These are phyloP conservation scores for Boletus reticulatus DNA, from an alignment of 768 basidiomycete species.

Conservation along the genomic window DNA sequence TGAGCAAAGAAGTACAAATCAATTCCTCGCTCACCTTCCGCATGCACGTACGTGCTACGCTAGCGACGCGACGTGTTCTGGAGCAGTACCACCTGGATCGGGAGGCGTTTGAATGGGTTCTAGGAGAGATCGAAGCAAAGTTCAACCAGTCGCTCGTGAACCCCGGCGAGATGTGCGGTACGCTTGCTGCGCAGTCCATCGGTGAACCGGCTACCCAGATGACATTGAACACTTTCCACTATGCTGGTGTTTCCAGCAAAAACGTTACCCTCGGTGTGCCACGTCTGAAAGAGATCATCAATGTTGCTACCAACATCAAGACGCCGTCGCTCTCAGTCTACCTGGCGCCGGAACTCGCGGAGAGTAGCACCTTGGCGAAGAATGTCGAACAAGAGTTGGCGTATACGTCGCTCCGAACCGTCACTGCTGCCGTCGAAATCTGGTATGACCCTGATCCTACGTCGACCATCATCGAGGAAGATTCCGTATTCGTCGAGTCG, in stretches of 20 bases:
- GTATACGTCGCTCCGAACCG: constrained; percentile 89
- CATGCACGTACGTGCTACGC: constrained; percentile 88
- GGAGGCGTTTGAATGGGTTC: constrained; percentile 97
- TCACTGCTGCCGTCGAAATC: constrained; percentile 94
- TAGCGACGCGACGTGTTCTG: constrained; percentile 83
- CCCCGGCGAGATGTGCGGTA: constrained; percentile 99
- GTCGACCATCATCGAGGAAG: constrained; percentile 94
- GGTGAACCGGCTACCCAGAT: constrained; percentile 99
- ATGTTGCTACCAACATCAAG: constrained; percentile 98
- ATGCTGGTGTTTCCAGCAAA: constrained; percentile 99
- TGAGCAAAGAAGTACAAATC: constrained; percentile 75
- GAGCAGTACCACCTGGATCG: constrained; percentile 85
- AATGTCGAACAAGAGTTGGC: constrained; percentile 91
- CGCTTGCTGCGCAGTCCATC: constrained; percentile 96
- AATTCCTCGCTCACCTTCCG: constrained; percentile 92
- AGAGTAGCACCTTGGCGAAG: constrained; percentile 67
- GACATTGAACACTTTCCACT: constrained; percentile 99
- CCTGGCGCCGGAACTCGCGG: constrained; percentile 68
- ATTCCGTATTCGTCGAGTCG: constrained; percentile 92
- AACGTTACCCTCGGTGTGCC: constrained; percentile 99
- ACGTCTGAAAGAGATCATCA: constrained; percentile 98
- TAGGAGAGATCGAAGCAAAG: constrained; percentile 92
- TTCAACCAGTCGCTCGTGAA: constrained; percentile 92
- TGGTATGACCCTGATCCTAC: constrained; percentile 95
- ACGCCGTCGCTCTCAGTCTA: constrained; percentile 96